phyloP scores from a whole-genome alignment of 2,329 filamentous ascomycete species.

The Beauveria bassiana region DNA sequence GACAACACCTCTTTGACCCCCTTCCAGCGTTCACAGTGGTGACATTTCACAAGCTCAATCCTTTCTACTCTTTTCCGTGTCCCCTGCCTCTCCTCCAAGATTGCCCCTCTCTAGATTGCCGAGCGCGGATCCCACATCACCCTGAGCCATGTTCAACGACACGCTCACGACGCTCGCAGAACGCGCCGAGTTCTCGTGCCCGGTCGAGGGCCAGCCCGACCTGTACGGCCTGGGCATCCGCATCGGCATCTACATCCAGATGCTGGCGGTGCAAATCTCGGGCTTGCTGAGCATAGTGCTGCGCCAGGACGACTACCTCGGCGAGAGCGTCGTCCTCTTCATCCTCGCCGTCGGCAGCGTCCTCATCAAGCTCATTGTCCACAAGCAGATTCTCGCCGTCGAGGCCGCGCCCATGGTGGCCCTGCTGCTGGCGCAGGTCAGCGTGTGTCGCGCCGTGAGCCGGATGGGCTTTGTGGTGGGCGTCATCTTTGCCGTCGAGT shows the following conservation, averaged over 20 bases:
- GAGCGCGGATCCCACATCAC: background rate
- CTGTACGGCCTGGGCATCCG: slow-evolving; percentile 23
- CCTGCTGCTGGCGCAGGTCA: slow-evolving; percentile 17
- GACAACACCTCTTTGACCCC: too few species aligned
- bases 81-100: background rate
- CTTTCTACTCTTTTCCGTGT: too few species aligned
- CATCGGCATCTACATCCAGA: slow-evolving; percentile 22
- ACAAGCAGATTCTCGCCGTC: slow-evolving; percentile 14
- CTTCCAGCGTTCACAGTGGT: too few species aligned
- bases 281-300: slow-evolving; percentile 15
- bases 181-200: slow-evolving; percentile 9
- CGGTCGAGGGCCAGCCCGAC: slow-evolving; percentile 18
- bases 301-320: slow-evolving; percentile 16
- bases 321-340: slow-evolving; percentile 18
- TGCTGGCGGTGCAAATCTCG: slow-evolving; percentile 19
- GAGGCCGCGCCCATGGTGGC: slow-evolving; percentile 19
- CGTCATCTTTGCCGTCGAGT: slow-evolving; percentile 16
- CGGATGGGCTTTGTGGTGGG: slow-evolving; percentile 11
- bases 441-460: slow-evolving; percentile 15
- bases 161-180: background rate
- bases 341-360: slow-evolving; percentile 17
- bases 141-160: background rate
- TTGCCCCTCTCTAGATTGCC: too few species aligned
- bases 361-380: slow-evolving; percentile 14
- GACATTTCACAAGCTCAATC: too few species aligned